Conservation (phyloP, 2,329 filamentous ascomycete species). For the Mycocentrospora acerina region DNA sequence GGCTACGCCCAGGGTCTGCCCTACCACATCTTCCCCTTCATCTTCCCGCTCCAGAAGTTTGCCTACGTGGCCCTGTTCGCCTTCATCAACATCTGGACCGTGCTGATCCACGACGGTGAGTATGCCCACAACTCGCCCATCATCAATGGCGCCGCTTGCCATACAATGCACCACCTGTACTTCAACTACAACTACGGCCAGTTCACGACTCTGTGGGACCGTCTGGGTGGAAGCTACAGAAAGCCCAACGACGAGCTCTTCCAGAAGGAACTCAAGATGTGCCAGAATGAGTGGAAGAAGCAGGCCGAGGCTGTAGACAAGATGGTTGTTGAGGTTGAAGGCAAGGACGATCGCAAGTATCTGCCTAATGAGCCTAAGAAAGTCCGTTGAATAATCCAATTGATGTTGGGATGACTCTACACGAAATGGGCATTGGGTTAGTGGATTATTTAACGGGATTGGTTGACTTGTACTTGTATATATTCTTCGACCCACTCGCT, state of each 20-base stretch:
- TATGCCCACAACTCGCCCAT: conserved; percentile 88
- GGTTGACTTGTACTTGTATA: too few relatives aligned
- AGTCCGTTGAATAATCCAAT: conserved; percentile 23
- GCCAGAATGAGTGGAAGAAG: conserved; percentile 72
- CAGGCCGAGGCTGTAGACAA: conserved; percentile 76
- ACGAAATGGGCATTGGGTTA: too few relatives aligned
- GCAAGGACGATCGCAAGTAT: conserved; percentile 52
- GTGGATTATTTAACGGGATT: too few relatives aligned
- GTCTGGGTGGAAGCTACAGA: conserved; percentile 81
- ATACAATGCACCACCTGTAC: conserved; percentile 84
- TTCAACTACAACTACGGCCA: conserved; percentile 80
- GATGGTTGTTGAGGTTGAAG: conserved; percentile 73
- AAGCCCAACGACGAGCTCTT: conserved; percentile 86
- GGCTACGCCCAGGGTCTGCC: conserved; percentile 86
- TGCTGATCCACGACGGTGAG: conserved; percentile 94
- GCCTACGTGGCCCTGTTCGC: conserved; percentile 83
- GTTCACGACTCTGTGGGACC: conserved; percentile 90
- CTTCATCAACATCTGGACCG: conserved; percentile 96
- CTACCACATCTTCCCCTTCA: conserved; percentile 89
- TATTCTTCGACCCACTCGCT: too few relatives aligned
- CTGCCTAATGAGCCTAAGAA: conserved; percentile 44
- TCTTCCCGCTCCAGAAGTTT: conserved; percentile 90
- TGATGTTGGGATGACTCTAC: too few relatives aligned
- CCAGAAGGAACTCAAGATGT: conserved; percentile 82
- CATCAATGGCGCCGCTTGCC: conserved; percentile 92